These are phyloP conservation scores for Holtermanniella nyarrowii DNA, from an alignment of 768 basidiomycete genomes.

Conservation along the genomic window DNA sequence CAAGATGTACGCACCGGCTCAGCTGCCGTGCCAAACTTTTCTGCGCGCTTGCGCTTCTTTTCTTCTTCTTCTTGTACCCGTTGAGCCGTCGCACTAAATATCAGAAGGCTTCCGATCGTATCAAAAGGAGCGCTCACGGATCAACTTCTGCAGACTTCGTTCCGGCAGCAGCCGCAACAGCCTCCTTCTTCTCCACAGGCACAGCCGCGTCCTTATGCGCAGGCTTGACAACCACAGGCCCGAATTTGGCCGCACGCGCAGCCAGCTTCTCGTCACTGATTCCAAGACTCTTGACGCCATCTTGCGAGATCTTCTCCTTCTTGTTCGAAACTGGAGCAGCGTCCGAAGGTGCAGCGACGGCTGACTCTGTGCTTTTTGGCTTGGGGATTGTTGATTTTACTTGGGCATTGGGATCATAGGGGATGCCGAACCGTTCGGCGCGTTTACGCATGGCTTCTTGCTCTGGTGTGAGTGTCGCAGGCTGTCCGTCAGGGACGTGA, in stretches of 20 bases:
- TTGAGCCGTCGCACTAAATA: slow-evolving; percentile 25
- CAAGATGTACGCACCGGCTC: not conserved
- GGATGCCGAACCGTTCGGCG: slow-evolving; percentile 34
- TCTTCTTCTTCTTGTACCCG: slow-evolving; percentile 34
- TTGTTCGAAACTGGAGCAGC: slow-evolving; percentile 3
- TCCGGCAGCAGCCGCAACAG: slow-evolving; percentile 1
- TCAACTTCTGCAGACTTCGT: slow-evolving; percentile 1
- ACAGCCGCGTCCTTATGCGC: slow-evolving; percentile 17
- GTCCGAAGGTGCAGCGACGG: slow-evolving; percentile 4
- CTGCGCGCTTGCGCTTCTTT: slow-evolving; percentile 36
- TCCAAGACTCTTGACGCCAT: slow-evolving; percentile 17
- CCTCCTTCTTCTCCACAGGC: slow-evolving; percentile 2
- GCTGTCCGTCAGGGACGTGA: not conserved
- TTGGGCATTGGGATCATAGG: slow-evolving; percentile 33
- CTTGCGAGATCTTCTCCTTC: slow-evolving; percentile 14
- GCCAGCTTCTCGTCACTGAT: slow-evolving; percentile 27
- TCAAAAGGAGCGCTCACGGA: slow-evolving; percentile 3
- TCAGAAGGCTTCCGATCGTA: not conserved
- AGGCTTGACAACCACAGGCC: slow-evolving; percentile 6
- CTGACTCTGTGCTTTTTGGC: slow-evolving; percentile 1
- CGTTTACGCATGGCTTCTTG: slow-evolving; percentile 34
- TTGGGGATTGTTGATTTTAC: not conserved
- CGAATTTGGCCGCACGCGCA: slow-evolving; percentile 31
- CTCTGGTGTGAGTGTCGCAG: slow-evolving; percentile 21
- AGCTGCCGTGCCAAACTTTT: slow-evolving; percentile 28